A percentile compares a stretch with the other conserved stretches of the same genome.
These are phyloP conservation scores for Citeromyces matritensis DNA, from an alignment of 805 yeast genomes.

Conservation along the genomic window DNA sequence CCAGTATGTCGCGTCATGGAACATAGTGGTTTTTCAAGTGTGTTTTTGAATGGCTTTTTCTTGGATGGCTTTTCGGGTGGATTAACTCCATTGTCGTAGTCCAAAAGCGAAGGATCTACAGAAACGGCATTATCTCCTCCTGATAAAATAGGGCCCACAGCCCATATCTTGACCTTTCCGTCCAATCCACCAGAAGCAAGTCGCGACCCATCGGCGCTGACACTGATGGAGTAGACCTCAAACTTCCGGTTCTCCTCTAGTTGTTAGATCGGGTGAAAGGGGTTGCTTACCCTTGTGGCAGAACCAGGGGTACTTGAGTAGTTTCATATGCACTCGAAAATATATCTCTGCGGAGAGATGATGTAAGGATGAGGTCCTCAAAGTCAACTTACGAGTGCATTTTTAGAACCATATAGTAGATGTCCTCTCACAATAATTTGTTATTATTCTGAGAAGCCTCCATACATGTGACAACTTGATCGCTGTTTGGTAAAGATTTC, in stretches of 20 bases:
- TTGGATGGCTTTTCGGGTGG: constrained; percentile 4
- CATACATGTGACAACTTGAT: no score
- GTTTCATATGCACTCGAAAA: no score
- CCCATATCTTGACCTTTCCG: constrained; percentile 90
- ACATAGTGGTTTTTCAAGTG: constrained; percentile 40
- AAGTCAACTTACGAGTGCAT: no score
- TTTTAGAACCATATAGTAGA: no score
- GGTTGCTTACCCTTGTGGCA: no score
- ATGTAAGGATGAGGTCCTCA: constrained; percentile 1
- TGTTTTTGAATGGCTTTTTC: constrained; percentile 3
- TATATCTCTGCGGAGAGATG: constrained; percentile 20
- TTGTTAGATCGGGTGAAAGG: constrained; percentile 15
- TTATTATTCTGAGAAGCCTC: no score
- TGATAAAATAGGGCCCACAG: constrained; percentile 34
- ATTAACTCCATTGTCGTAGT: not conserved
- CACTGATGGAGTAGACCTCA: constrained; percentile 76
- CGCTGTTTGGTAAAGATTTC: no score
- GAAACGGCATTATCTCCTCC: constrained; percentile 12
- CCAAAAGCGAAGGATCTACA: not conserved
- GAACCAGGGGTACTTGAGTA: no score
- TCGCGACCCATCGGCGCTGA: constrained; percentile 69
- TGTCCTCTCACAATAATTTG: no score
- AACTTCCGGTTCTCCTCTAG: constrained; percentile 65
- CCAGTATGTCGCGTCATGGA: constrained; percentile 95
- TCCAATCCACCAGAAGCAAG: constrained; percentile 91